Evolutionary conservation across 2,329 filamentous ascomycete genomes (phyloP).

Genomic region (Alternaria triticina): DNA sequence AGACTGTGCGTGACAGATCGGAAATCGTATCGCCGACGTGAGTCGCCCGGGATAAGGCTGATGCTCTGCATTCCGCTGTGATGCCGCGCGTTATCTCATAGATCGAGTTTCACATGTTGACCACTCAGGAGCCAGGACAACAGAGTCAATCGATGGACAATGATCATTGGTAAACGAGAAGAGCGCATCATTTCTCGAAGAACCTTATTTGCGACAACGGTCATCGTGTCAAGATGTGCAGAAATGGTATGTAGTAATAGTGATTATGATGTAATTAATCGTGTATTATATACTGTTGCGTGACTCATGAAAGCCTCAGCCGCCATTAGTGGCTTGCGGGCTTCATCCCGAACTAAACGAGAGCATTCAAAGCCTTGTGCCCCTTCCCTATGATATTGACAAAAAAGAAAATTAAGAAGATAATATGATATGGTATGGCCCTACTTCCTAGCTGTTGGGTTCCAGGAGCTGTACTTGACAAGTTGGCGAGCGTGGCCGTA

Average conservation of each 20-base stretch:
- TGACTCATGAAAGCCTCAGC: background rate
- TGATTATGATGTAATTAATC: background rate
- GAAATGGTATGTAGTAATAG: background rate
- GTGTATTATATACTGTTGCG: background rate
- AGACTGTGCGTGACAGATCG: background rate
- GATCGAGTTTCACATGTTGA: background rate
- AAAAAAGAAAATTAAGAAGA: background rate
- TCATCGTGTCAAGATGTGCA: background rate
- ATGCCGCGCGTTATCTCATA: background rate
- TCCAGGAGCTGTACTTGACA: slow-evolving; percentile 56
- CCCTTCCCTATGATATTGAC: background rate
- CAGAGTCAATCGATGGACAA: background rate
- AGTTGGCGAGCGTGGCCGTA: slow-evolving; percentile 57
- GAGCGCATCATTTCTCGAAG: background rate
- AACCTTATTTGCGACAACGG: background rate
- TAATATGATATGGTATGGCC: background rate
- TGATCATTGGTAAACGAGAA: background rate
- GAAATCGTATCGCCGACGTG: background rate
- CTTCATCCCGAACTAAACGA: background rate
- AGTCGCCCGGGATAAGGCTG: background rate
- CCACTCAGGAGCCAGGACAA: background rate
- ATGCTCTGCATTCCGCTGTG: background rate
- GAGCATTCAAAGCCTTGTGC: background rate
- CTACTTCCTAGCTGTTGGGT: slow-evolving; percentile 53
- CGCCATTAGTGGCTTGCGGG: background rate